A percentile compares a stretch with the other conserved stretches of the same genome.
These are phyloP conservation scores for Pichia rugopelliculosa DNA, from an alignment of 805 yeast species.

Conservation along the genomic window DNA sequence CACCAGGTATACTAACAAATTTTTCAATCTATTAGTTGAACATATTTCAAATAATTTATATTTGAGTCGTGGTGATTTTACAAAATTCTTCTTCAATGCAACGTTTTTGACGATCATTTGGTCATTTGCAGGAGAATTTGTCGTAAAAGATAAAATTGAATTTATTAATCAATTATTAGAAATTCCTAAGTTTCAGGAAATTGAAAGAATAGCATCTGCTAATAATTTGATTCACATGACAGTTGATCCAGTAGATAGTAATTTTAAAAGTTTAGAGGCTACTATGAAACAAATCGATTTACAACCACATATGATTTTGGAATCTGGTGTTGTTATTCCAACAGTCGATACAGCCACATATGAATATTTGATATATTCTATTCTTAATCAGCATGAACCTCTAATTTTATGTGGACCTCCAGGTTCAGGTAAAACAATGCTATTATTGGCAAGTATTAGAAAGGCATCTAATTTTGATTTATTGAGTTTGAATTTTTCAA, in stretches of 20 bases:
- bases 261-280: slow-evolving; percentile 37
- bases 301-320: slow-evolving; percentile 51
- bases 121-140: not conserved
- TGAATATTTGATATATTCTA: slow-evolving; percentile 49
- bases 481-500: slow-evolving; percentile 72
- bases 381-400: slow-evolving; percentile 51
- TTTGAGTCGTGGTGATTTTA: not conserved
- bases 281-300: slow-evolving; percentile 37
- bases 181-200: not conserved
- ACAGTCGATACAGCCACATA: slow-evolving; percentile 72
- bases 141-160: not conserved
- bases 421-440: slow-evolving; percentile 96
- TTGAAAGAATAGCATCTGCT: slow-evolving; percentile 22
- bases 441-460: slow-evolving; percentile 60
- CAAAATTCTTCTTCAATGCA: not conserved
- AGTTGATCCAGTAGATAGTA: slow-evolving; percentile 37
- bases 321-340: slow-evolving; percentile 63
- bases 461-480: slow-evolving; percentile 50
- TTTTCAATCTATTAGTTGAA: not conserved
- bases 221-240: slow-evolving; percentile 34
- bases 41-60: not conserved
- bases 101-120: not conserved
- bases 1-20: not conserved
- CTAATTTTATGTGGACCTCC: slow-evolving; percentile 90
- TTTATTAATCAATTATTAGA: not conserved